Base-by-base conservation (phyloP, 345 rosid genomes). In the Microthlaspi erraticum region DNA sequence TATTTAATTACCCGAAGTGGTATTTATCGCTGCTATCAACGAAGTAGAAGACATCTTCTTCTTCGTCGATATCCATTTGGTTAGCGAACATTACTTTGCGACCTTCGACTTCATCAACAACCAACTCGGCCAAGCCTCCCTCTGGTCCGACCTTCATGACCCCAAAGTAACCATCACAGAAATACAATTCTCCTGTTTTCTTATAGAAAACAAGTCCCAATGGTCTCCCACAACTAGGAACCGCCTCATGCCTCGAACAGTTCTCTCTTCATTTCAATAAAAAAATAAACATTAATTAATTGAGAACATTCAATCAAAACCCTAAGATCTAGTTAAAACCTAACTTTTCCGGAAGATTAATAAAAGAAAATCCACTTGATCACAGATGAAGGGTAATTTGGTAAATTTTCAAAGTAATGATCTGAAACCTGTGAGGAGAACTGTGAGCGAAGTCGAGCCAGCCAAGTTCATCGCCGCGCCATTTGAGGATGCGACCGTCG, bases 81-180 rank as follows among this genome's bases (percentile, higher is more conserved):
- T 90, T 90, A 2, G 90, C 81, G 79, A 90, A 86, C 34, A 61
- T 66, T 17, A 88, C 72, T 12, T 85, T 83, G 11, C 79, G 66
- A 11, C 84, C 86, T 53, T 83, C 88, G 36, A 74, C 92, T 54
- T 85, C 82, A 10, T 73, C 66, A 8, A 80, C 81, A 2, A 88
- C 72, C 48, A 55, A 76, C 45, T 71, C 64, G 4, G 94, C 90
- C 61, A 82, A 56, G 7, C 97, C 94, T 32, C 90, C 92, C 11
- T 64, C 72, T 17, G 92, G 90, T 11, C 94, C 92, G 9, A 85
- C 92, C 9, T 82, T 87, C 56, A 76, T 69, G 34, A 90, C 69
- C 31, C 97, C 94, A 6, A 80, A 75, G 75, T 88, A 91, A 6
- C 92, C 90, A 81, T 91, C 97, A 6, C 89, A 87, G 11, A 86